Evolutionary conservation across 2,329 filamentous ascomycete genomes (phyloP).

Genomic region (Chaetomium olivaceum): DNA sequence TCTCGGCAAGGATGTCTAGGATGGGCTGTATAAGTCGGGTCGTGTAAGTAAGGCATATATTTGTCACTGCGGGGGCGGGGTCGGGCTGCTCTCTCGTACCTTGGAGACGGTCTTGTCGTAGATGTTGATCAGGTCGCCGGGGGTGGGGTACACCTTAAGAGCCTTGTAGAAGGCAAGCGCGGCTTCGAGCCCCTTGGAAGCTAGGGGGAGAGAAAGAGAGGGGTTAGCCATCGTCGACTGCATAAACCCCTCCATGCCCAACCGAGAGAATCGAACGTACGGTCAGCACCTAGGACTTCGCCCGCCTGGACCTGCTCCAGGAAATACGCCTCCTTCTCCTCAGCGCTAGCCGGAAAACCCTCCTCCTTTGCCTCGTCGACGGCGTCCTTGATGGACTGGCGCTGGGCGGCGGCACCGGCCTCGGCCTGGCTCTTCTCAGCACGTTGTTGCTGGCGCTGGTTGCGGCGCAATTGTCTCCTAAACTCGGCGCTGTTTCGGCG

Average conservation of each 20-base stretch:
- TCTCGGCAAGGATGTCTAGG: slow-evolving; percentile 93
- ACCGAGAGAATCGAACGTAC: slow-evolving; percentile 51
- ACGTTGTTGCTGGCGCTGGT: slow-evolving; percentile 71
- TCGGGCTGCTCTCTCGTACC: slow-evolving; percentile 50
- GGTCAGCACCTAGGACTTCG: slow-evolving; percentile 78
- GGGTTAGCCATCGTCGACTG: neutral
- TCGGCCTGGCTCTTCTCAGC: slow-evolving; percentile 72
- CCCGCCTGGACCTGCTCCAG: slow-evolving; percentile 92
- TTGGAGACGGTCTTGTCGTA: slow-evolving; percentile 99
- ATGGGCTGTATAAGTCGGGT: slow-evolving; percentile 63
- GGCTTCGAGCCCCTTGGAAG: slow-evolving; percentile 72
- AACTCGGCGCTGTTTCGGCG: slow-evolving; percentile 65
- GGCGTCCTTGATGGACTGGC: slow-evolving; percentile 70
- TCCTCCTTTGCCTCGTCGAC: slow-evolving; percentile 84
- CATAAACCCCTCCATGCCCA: neutral
- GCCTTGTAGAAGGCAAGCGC: slow-evolving; percentile 97
- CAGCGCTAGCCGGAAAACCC: slow-evolving; percentile 85
- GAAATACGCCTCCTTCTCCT: slow-evolving; percentile 95
- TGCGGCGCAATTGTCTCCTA: slow-evolving; percentile 68
- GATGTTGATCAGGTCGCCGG: slow-evolving; percentile 88
- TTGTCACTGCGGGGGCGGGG: neutral
- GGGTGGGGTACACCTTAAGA: slow-evolving; percentile 95
- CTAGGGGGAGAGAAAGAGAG: slow-evolving; percentile 42
- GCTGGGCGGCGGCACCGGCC: slow-evolving; percentile 64
- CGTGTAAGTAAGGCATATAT: neutral